These are phyloP conservation scores for Fusarium tuaranense DNA, from an alignment of 2,329 filamentous ascomycete species.

Conservation along the genomic window DNA sequence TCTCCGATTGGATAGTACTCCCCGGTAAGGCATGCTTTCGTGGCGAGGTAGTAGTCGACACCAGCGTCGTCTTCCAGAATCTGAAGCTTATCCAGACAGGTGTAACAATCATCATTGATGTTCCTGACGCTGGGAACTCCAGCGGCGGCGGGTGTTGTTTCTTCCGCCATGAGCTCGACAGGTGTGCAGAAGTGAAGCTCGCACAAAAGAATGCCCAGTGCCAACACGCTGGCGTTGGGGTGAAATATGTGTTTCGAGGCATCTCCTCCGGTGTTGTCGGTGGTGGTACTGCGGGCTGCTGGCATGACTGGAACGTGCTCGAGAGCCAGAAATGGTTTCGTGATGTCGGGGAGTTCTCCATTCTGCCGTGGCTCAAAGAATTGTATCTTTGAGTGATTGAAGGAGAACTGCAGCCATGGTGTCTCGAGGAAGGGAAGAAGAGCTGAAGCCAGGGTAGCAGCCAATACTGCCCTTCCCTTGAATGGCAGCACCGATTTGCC, in stretches of 20 bases:
- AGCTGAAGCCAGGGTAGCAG: background rate
- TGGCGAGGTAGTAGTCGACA: background rate
- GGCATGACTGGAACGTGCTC: background rate
- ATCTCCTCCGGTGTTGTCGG: background rate
- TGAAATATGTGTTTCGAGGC: background rate
- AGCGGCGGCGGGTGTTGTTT: background rate
- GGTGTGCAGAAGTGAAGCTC: background rate
- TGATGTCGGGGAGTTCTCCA: background rate
- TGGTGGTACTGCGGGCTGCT: background rate
- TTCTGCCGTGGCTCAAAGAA: background rate
- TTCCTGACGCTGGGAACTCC: background rate
- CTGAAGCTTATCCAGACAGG: background rate
- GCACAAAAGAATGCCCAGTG: background rate
- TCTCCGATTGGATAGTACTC: background rate
- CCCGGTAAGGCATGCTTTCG: background rate
- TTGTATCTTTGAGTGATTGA: background rate
- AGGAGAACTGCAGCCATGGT: background rate
- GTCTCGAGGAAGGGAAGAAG: background rate
- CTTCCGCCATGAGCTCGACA: background rate
- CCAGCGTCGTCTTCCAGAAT: background rate
- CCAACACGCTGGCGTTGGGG: background rate
- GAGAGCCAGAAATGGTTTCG: background rate
- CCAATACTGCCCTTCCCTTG: background rate
- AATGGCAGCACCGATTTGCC: background rate
- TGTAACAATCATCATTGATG: background rate